Conservation (phyloP, 495 filamentous ascomycete genomes). For the Hypoxylon lienhwacheense region DNA sequence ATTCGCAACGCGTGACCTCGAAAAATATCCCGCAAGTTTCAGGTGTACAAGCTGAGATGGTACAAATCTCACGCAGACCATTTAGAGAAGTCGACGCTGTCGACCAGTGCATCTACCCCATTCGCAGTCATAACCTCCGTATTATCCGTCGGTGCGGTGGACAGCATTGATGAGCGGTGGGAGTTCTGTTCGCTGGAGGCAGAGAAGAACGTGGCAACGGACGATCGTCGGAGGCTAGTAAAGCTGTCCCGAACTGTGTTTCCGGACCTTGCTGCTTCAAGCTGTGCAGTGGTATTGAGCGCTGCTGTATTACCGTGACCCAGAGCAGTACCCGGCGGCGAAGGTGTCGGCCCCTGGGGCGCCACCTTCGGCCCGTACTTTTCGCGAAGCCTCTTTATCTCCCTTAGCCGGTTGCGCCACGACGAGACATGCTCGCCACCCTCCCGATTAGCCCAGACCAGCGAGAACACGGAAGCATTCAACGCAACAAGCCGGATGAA, state of each 20-base stretch:
- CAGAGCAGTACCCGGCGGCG: conserved; percentile 47
- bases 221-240: conserved; percentile 52
- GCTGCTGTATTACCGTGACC: conserved; percentile 15
- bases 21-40: background rate
- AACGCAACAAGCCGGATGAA: conserved; percentile 90
- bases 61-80: conserved; percentile 43
- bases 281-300: conserved; percentile 15
- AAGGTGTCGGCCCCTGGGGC: conserved; percentile 37
- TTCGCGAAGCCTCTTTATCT: conserved; percentile 82
- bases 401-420: conserved; percentile 82
- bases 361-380: conserved; percentile 48
- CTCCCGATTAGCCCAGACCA: conserved; percentile 79
- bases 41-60: background rate
- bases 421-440: conserved; percentile 84
- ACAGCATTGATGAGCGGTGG: conserved; percentile 55
- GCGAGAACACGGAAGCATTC: conserved; percentile 89
- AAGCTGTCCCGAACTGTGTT: conserved; percentile 56
- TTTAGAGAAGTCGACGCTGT: conserved; percentile 63
- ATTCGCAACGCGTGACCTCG: conserved; percentile 22
- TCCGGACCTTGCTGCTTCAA: conserved; percentile 41
- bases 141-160: conserved; percentile 52
- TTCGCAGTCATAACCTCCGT: conserved; percentile 46
- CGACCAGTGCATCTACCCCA: conserved; percentile 53
- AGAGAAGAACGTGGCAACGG: conserved; percentile 59
- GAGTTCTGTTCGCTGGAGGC: conserved; percentile 50